Evolutionary conservation across 495 filamentous ascomycete species (phyloP), one percentile per base, ranked within the genome.

Genomic region (Mycothermus thermophilus): DNA sequence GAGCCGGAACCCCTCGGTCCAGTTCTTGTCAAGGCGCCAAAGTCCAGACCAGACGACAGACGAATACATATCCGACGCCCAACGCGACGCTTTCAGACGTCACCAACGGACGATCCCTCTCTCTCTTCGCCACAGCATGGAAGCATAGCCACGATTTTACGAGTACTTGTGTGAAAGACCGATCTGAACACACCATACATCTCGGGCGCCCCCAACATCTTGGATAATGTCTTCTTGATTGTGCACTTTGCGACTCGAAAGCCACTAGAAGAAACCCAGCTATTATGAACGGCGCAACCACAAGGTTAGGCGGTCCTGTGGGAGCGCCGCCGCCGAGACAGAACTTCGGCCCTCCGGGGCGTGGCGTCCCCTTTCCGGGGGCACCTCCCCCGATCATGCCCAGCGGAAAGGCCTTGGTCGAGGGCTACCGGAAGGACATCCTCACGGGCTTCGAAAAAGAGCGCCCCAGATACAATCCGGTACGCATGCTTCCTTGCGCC

Each of bases 391-490:
- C 47, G 32, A 32, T 51, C 29, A 30, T 35, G 34, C 60, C 60
- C 4, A 54, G 40, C 18, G 54, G 44, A 34, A 54, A 51, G 40
- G 48, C 36, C 1, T 32, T 71, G 19, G 46, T 71, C 21, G 63
- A 70, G 5, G 63, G 64, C 8, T 73, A 70, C 42, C 48, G 52
- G 28, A 54, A 58, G n/a, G 63, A 65, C 14, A 58, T 59, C 21
- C 10, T 60, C 24, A 55, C 49, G 42, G 57, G 55, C 12, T 65
- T 65, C 33, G 59, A 62, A 36, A 57, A 44, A 29, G 58, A 69
- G 29, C 58, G 44, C 32, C 55, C 59, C 24, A 51, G 53, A 32
- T 66, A 56, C 33, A 69, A 68, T 46, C 59, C 59, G 10, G 69
- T 74, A 52, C 49, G 68, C 46, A 18, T 12, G 3, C 0, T 12